Evolutionary conservation across 169 alveolate genomes (phyloP), one percentile per base, ranked within the genome.

Genomic region (Ichthyophthirius multifiliis): DNA sequence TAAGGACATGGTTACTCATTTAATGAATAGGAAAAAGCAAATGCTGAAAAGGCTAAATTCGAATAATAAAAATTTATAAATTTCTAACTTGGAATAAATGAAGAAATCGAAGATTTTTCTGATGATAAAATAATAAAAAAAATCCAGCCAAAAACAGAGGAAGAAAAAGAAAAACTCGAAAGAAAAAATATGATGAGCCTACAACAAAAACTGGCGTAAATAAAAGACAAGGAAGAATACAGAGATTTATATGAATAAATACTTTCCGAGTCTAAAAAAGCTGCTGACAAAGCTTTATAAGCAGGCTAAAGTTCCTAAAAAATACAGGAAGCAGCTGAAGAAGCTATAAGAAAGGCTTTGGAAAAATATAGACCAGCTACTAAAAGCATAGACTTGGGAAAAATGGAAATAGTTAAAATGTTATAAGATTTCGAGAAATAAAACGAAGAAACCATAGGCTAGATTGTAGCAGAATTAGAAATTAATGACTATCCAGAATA

Each of bases 1-100:
- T 96, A 95, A 16, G 99, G 99, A 20, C 90, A 96, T 43, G 99
- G 99, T 16, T 98, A 91, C 89, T 94, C 97, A 75, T 98, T 97
- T 81, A 93, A 96, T 31, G 95, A 94, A 15, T 87, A 96, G 47
- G 99, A 98, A 90, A 92, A 92, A 83, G 93, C 95, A 3, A 91
- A 98, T 39, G 94, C 89, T 37, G 96, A 96, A 81, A 94, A 95
- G 46, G 93, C 87, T 43, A 85, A 97, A 65, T 94, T 93, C 20
- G 90, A 91, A 32, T 96, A 94, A 30, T 93, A 94, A 78, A 94
- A 91, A 65, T 97, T 91, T 3, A 82, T 65, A 74, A 89, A 86
- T 10, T 47, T 75, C 41, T 67, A 74, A 23, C 75, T 86, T 23
- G 81, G 71, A 43, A 84, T 82, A 27, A 82, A 79, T n/a, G 84